These are phyloP conservation scores for Boechera stricta DNA, from an alignment of 345 rosid species.

Conservation along the genomic window DNA sequence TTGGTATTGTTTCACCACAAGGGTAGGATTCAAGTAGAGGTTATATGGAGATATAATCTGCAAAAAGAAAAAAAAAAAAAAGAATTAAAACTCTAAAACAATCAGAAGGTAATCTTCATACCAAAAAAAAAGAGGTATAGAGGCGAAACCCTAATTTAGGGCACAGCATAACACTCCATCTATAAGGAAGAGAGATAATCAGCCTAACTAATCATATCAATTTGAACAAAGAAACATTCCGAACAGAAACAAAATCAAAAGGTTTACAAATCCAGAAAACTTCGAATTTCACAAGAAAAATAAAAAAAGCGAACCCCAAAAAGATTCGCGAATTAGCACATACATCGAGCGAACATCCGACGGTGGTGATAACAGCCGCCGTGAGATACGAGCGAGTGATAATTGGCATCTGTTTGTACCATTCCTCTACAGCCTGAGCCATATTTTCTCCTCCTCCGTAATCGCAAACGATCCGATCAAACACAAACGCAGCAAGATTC, in stretches of 20 bases:
- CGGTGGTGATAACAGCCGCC: slow-evolving; percentile 86
- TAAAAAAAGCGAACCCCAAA: background rate
- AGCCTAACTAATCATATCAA: background rate
- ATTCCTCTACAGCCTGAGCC: slow-evolving; percentile 99
- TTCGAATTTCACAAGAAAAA: background rate
- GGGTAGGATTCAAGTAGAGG: slow-evolving; percentile 81
- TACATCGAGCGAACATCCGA: slow-evolving; percentile 98
- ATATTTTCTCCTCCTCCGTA: slow-evolving; percentile 33
- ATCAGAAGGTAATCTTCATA: too few relatives aligned
- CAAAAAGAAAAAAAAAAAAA: slow-evolving; percentile 4
- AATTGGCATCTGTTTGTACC: slow-evolving; percentile 99
- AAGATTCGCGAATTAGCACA: background rate
- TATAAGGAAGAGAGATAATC: background rate
- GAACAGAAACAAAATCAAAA: slow-evolving; percentile 9
- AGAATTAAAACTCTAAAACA: background rate
- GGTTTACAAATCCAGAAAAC: background rate
- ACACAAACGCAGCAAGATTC: background rate
- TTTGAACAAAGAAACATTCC: background rate
- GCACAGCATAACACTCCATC: background rate
- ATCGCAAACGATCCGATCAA: slow-evolving; percentile 23
- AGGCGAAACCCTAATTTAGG: background rate
- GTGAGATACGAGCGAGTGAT: slow-evolving; percentile 98
- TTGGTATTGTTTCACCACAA: slow-evolving; percentile 86
- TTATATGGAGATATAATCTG: slow-evolving; percentile 93
- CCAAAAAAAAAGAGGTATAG: too few relatives aligned